Conservation (phyloP, 129 eudicot genomes). For the Helichrysum umbraculigerum region DNA sequence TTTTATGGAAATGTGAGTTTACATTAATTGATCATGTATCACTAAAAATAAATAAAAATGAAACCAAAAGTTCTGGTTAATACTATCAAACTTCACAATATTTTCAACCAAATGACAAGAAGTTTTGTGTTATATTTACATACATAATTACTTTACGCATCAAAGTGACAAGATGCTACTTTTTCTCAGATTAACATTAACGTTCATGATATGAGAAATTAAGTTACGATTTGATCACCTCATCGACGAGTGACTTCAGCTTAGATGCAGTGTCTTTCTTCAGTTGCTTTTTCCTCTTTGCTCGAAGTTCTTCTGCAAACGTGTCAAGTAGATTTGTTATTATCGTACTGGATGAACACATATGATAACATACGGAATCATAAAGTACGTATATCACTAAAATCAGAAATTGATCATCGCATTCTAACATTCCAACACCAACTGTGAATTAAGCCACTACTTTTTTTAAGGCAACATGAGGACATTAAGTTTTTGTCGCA, state of each 20-base stretch:
- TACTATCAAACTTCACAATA: neutral
- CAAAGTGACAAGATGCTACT: slow-evolving; percentile 16
- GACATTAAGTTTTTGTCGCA: slow-evolving; percentile 8
- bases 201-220: neutral
- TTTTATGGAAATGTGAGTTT: neutral
- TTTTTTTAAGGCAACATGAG: neutral
- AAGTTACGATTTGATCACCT: slow-evolving; percentile 48
- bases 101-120: neutral
- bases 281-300: slow-evolving; percentile 89
- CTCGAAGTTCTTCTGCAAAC: slow-evolving; percentile 82
- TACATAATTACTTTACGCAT: slow-evolving; percentile 7
- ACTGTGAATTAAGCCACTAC: slow-evolving; percentile 1
- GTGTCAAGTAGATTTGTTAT: slow-evolving; percentile 13
- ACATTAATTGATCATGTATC: neutral
- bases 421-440: slow-evolving; percentile 13
- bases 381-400: neutral
- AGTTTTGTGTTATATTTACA: neutral
- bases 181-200: slow-evolving; percentile 18
- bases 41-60: neutral
- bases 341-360: slow-evolving; percentile 9
- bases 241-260: slow-evolving; percentile 86
- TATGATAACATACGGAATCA: neutral
- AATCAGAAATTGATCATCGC: slow-evolving; percentile 9
- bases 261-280: slow-evolving; percentile 91
- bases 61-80: slow-evolving; percentile 3